Evolutionary conservation across 441 rosid genomes (phyloP).

Genomic region (Corymbia calophylla): DNA sequence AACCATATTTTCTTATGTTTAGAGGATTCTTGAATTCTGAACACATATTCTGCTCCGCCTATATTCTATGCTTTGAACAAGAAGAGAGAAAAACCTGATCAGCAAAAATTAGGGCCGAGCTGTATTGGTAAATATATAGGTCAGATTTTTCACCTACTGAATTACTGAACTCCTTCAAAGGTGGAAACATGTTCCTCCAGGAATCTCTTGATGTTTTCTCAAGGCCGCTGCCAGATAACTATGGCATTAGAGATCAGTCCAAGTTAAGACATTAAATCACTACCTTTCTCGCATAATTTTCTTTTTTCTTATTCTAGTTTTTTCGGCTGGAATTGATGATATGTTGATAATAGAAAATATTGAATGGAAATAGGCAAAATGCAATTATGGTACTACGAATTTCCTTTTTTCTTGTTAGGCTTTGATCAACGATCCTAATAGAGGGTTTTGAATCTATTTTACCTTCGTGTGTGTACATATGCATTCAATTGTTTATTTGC

Average conservation of each 20-base stretch:
- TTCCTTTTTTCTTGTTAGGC: not conserved
- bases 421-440: not conserved
- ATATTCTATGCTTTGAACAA: not conserved
- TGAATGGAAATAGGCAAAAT: not conserved
- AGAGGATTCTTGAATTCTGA: not conserved
- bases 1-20: not conserved
- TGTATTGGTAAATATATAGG: not conserved
- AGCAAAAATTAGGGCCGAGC: not conserved
- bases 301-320: not conserved
- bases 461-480: not conserved
- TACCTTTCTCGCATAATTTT: not conserved
- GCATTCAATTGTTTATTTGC: not conserved
- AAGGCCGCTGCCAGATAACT: not conserved
- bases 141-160: not conserved
- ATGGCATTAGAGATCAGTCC: not conserved
- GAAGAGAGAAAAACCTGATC: not conserved
- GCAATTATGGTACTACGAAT: not conserved
- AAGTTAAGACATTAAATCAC: not conserved
- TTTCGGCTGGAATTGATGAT: not conserved
- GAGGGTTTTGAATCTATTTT: not conserved
- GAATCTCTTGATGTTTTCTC: not conserved
- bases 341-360: not conserved
- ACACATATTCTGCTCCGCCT: not conserved
- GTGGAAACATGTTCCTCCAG: not conserved
- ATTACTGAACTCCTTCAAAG: not conserved